Conservation (phyloP, 2,329 filamentous ascomycete genomes). For the Aspergillus tanneri region DNA sequence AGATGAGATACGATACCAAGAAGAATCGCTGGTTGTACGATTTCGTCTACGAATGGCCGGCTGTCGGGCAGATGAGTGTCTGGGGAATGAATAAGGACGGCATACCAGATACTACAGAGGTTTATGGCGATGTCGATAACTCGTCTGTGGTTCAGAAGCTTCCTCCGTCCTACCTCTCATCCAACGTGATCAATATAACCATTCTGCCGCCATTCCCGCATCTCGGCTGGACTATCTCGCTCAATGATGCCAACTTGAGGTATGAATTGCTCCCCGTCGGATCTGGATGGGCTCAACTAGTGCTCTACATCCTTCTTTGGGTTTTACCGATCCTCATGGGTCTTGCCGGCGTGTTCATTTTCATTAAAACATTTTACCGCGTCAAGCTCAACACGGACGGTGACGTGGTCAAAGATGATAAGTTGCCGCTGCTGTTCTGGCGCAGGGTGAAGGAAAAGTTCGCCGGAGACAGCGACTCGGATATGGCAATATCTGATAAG, state of each 20-base stretch:
- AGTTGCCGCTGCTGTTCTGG: slow-evolving; percentile 39
- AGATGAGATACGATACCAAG: slow-evolving; percentile 51
- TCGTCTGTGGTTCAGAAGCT: slow-evolving; percentile 61
- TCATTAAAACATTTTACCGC: slow-evolving; percentile 62
- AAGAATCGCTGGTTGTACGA: slow-evolving; percentile 58
- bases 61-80: slow-evolving; percentile 61
- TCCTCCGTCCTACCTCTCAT: slow-evolving; percentile 58
- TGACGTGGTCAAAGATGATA: slow-evolving; percentile 53
- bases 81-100: slow-evolving; percentile 67
- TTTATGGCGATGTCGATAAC: slow-evolving; percentile 64
- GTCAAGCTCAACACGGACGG: slow-evolving; percentile 63
- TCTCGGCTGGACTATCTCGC: slow-evolving; percentile 55
- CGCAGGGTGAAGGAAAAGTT: slow-evolving; percentile 38
- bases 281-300: slow-evolving; percentile 54
- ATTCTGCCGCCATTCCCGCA: slow-evolving; percentile 54
- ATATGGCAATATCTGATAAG: slow-evolving; percentile 35
- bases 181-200: slow-evolving; percentile 59
- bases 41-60: slow-evolving; percentile 65
- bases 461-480: slow-evolving; percentile 34
- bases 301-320: slow-evolving; percentile 55
- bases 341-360: slow-evolving; percentile 53
- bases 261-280: slow-evolving; percentile 56
- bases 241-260: slow-evolving; percentile 55
- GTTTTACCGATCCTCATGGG: slow-evolving; percentile 55
- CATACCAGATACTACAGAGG: slow-evolving; percentile 58